Evolutionary conservation across 768 basidiomycete species (phyloP).

Genomic region (Suillus subluteus): DNA sequence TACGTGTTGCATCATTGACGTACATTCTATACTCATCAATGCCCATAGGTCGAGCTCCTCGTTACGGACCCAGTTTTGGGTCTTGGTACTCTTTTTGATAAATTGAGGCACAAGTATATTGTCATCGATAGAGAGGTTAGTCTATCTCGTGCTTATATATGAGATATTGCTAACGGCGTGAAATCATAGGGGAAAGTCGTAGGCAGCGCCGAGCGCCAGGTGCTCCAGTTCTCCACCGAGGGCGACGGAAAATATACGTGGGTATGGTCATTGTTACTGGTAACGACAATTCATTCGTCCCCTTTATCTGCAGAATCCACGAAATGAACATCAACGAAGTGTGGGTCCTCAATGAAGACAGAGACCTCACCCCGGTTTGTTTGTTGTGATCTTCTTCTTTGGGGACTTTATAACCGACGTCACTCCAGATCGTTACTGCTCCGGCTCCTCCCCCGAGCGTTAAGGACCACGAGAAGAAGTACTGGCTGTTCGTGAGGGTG

Average conservation of each 20-base stretch:
- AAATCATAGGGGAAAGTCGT: neutral
- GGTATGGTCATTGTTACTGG: neutral
- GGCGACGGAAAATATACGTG: neutral
- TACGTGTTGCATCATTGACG: neutral
- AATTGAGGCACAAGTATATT: neutral
- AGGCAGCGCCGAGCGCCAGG: neutral
- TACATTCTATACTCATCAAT: neutral
- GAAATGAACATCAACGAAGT: neutral
- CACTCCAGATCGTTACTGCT: neutral
- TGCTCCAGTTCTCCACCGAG: neutral
- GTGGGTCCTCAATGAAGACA: neutral
- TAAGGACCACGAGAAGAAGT: neutral
- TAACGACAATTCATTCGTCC: neutral
- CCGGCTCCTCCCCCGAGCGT: neutral
- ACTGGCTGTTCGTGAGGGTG: neutral
- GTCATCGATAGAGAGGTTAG: neutral
- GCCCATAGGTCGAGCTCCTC: neutral
- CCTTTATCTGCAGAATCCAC: neutral
- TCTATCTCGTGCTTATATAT: neutral
- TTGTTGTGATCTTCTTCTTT: neutral
- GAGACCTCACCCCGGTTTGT: neutral
- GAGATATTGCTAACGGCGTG: neutral
- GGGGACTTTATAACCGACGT: neutral
- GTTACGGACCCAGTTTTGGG: neutral
- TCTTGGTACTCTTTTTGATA: neutral